Base-by-base conservation (phyloP, 345 rosid genomes). In the Salix arbutifolia region DNA sequence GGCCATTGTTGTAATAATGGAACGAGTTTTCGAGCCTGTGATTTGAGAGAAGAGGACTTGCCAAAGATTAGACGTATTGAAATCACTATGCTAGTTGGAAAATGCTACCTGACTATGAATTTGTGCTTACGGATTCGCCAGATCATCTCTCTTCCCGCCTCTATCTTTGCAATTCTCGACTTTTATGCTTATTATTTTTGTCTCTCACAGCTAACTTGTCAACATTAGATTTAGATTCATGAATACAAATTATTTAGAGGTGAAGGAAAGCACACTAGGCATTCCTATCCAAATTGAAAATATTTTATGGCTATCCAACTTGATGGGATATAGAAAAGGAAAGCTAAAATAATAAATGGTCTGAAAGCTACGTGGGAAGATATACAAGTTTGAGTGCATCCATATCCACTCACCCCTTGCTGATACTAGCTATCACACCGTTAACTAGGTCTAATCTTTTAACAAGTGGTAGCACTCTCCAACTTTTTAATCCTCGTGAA, bases 1-100 rank as follows among this genome's bases (percentile, higher is more conserved):
- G n/a, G 65, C 76, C 72, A 77, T 52, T 25, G 82, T 60, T 8
- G 82, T 75, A 21, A 76, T 30, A 30, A 65, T 30, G 44, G 81
- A 76, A 69, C 78, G 65, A 72, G 73, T 61, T 77, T 79, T 84
- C 1, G 60, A 67, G 6, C 87, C 86, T 84, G 85, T 25, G 77
- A 68, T 44, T 28, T 3, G 40, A 31, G n/a, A 16, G 26, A 40
- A 48, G 12, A 61, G 25, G 23, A 17, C 13, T 11, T 30, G 14
- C 11, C 9, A 31, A 64, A 69, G 30, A 62, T 25, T 17, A 13
- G 65, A 40, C 67, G 25, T 8, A 0, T 4, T 4, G 35, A 14
- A 60, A 14, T 65, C 21, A 30, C 16, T 9, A 28, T 8, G 2
- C 8, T 9, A n/a, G 23, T 23, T 21, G 19, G 14, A 38, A 6